These are phyloP conservation scores for Citrus inodora DNA, from an alignment of 345 rosid genomes.

Conservation along the genomic window DNA sequence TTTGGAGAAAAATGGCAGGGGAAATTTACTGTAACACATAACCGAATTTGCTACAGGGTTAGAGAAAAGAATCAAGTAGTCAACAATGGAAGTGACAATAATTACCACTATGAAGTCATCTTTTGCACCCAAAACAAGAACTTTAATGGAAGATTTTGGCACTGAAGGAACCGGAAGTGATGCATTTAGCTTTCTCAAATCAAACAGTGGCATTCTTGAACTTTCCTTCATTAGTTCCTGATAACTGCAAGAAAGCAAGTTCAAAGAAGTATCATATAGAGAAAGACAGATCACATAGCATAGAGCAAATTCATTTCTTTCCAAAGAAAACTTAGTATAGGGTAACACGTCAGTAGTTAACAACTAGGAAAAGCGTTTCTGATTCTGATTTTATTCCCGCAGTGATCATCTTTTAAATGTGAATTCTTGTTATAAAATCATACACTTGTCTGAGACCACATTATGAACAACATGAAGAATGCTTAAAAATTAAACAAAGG, in stretches of 20 bases:
- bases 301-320: not conserved
- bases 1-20: not conserved
- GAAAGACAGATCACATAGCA: not conserved
- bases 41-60: not conserved
- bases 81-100: not conserved
- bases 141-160: conserved; percentile 38
- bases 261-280: not conserved
- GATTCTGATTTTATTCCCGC: not conserved
- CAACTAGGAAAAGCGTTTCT: not conserved
- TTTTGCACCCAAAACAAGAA: conserved; percentile 72
- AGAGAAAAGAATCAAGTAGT: not conserved
- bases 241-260: conserved; percentile 46
- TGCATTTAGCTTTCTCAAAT: conserved; percentile 77
- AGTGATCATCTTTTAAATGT: not conserved
- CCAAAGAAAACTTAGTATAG: not conserved
- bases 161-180: conserved; percentile 79
- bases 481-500: not conserved
- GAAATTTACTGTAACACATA: not conserved
- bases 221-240: conserved; percentile 77
- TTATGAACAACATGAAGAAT: conserved; percentile 7
- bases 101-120: conserved; percentile 88
- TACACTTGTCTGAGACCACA: not conserved
- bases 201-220: conserved; percentile 72
- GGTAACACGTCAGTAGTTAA: not conserved
- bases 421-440: not conserved